Conservation (phyloP, 768 basidiomycete genomes). For the Lentinula sp. region DNA sequence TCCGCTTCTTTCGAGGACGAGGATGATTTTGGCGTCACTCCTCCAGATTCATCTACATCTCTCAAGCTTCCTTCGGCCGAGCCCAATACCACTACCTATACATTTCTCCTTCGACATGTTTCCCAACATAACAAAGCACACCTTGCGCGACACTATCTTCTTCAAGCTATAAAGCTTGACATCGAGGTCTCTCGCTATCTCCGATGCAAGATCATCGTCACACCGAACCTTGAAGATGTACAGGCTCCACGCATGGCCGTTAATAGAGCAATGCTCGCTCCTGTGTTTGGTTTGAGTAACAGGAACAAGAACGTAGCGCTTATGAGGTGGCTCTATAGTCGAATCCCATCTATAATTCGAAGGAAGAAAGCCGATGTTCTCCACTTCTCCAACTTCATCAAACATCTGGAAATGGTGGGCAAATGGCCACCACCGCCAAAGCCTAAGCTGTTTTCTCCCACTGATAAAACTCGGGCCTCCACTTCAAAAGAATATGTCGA, state of each 20-base stretch:
- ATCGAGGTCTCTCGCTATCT: slow-evolving; percentile 23
- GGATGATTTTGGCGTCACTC: slow-evolving; percentile 46
- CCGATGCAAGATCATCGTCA: slow-evolving; percentile 23
- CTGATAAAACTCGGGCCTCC: background rate
- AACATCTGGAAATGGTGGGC: slow-evolving; percentile 15
- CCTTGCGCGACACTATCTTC: slow-evolving; percentile 62
- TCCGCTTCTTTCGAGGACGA: slow-evolving; percentile 57
- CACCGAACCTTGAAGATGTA: slow-evolving; percentile 26
- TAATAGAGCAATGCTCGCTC: slow-evolving; percentile 48
- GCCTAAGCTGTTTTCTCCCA: background rate
- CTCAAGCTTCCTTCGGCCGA: slow-evolving; percentile 25
- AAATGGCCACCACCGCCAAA: slow-evolving; percentile 15
- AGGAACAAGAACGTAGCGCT: slow-evolving; percentile 51
- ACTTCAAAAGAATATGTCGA: background rate
- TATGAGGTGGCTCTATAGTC: slow-evolving; percentile 52
- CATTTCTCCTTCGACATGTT: slow-evolving; percentile 53
- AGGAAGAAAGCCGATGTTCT: slow-evolving; percentile 43
- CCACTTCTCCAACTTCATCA: slow-evolving; percentile 31
- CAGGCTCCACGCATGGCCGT: slow-evolving; percentile 47
- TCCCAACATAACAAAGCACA: slow-evolving; percentile 36
- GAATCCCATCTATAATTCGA: slow-evolving; percentile 36
- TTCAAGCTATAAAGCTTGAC: slow-evolving; percentile 46
- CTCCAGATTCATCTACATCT: slow-evolving; percentile 28
- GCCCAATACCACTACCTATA: slow-evolving; percentile 67
- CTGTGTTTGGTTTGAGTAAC: slow-evolving; percentile 55